Evolutionary conservation across 179 eudicot genomes (phyloP).

Genomic region (Corrigiola litoralis): DNA sequence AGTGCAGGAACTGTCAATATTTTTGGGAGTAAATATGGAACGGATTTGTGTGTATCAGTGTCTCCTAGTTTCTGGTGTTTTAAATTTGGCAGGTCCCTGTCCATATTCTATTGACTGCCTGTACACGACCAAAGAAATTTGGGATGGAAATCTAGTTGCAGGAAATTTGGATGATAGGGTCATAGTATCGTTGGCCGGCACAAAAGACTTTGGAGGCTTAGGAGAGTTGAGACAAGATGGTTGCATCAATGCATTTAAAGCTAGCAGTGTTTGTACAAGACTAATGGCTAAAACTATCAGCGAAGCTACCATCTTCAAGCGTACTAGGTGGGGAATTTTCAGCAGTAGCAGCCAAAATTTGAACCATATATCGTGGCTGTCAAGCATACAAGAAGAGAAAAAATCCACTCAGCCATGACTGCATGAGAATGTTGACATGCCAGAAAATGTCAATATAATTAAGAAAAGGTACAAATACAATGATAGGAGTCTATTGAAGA

Average conservation of each 20-base stretch:
- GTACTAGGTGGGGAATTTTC: not conserved
- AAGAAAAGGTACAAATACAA: too few relatives aligned
- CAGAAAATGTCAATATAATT: too few relatives aligned
- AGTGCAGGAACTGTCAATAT: too few relatives aligned
- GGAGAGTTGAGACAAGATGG: not conserved
- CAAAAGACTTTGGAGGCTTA: not conserved
- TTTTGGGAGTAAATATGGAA: too few relatives aligned
- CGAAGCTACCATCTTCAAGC: not conserved
- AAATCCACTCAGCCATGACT: too few relatives aligned
- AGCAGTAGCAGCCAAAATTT: not conserved
- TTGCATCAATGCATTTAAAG: slow-evolving; percentile 15
- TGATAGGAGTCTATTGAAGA: too few relatives aligned
- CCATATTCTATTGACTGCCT: not conserved
- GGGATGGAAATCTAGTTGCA: not conserved
- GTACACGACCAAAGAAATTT: not conserved
- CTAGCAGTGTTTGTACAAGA: not conserved
- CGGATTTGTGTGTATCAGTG: not conserved
- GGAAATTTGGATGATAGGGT: not conserved
- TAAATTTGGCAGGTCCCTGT: not conserved
- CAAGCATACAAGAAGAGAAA: too few relatives aligned
- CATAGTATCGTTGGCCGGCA: slow-evolving; percentile 9
- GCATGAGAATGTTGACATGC: too few relatives aligned
- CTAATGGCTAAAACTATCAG: not conserved
- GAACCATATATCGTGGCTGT: too few relatives aligned
- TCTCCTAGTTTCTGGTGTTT: slow-evolving; percentile 4